A percentile compares a stretch with the other conserved stretches of the same genome.
These are phyloP conservation scores for Pecoramyces ruminantium DNA, from an alignment of 192 early-diverging fungal species.

Conservation along the genomic window DNA sequence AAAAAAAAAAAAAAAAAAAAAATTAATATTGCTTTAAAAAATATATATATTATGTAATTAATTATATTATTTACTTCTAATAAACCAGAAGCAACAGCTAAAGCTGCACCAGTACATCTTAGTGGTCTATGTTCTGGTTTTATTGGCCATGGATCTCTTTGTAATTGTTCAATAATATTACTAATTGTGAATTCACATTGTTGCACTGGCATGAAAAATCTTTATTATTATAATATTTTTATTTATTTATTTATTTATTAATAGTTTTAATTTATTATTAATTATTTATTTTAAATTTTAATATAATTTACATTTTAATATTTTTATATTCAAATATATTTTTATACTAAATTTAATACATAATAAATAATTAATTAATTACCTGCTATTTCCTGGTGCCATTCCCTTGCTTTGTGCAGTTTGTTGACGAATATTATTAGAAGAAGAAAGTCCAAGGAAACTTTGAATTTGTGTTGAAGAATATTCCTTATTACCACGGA, in stretches of 20 bases:
- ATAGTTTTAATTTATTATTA: too few relatives aligned
- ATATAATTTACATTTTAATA: too few relatives aligned
- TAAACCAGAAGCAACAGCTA: constrained; percentile 82
- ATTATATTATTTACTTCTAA: constrained; percentile 65
- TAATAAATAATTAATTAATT: constrained; percentile 6
- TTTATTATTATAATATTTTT: neutral
- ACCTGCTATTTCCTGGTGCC: constrained; percentile 2
- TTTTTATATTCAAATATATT: too few relatives aligned
- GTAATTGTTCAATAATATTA: constrained; percentile 84
- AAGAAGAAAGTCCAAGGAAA: constrained; percentile 70
- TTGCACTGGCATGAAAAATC: constrained; percentile 80
- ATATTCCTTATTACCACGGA: constrained; percentile 95
- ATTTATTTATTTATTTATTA: too few relatives aligned
- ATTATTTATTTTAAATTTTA: too few relatives aligned
- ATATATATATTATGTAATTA: too few relatives aligned
- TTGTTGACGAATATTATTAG: neutral
- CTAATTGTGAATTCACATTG: constrained; percentile 95
- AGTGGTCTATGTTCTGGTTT: constrained; percentile 73
- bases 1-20: too few relatives aligned
- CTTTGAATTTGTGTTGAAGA: constrained; percentile 86
- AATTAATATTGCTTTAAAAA: too few relatives aligned
- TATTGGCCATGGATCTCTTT: constrained; percentile 95
- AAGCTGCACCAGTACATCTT: constrained; percentile 86
- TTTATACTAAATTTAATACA: too few relatives aligned
- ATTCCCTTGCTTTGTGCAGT: neutral